Base-by-base conservation (phyloP, 192 early-diverging fungal species). In the Coemansia sp. region DNA sequence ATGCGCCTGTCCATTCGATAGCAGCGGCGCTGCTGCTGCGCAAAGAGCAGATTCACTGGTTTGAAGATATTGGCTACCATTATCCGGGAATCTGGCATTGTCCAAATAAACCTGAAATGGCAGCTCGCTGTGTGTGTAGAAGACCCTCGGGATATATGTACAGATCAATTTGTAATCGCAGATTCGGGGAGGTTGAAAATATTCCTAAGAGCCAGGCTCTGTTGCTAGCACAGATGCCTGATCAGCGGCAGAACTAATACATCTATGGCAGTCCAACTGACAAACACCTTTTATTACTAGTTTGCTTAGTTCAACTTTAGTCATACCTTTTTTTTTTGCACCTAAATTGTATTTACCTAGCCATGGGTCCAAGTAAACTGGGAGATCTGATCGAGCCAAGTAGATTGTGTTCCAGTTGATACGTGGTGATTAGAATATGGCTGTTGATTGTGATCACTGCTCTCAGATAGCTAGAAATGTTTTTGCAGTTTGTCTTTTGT, bases 11-110 rank as follows among this genome's bases (percentile, higher is more conserved):
- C 7, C 59, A 83, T 93, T 91, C 87, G 10, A 67, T 91, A 33
- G 87, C 80, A 5, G 89, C 84, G 6, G 79, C 85, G 21, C 67
- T 91, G 23, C 77, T 87, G 5, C 64, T 90, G 62, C 59, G 66
- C n/a, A 89, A 86, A 29, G 82, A 85, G 30, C 79, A 90, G 66
- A 72, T 91, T 5, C 88, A 89, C 55, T 91, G 86, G 71, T 91
- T 90, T 22, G 59, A 61, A 14, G 59, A 61, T 22, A 61, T 61
- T 10, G 59, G 59, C 1, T 61, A 61, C 33, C 72, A 85, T 22
- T 88, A 90, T 61, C 69, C 82, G 23, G 72, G 78, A 6, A 83
- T 87, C 59, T 64, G 75, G 27, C 89, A 90, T 55, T 93, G 92
- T 63, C 90, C 91, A 1, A 72, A 84, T 14, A 80, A 87, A 25